Conservation (phyloP, 805 yeast species). For the Starmerella stigmatis region DNA sequence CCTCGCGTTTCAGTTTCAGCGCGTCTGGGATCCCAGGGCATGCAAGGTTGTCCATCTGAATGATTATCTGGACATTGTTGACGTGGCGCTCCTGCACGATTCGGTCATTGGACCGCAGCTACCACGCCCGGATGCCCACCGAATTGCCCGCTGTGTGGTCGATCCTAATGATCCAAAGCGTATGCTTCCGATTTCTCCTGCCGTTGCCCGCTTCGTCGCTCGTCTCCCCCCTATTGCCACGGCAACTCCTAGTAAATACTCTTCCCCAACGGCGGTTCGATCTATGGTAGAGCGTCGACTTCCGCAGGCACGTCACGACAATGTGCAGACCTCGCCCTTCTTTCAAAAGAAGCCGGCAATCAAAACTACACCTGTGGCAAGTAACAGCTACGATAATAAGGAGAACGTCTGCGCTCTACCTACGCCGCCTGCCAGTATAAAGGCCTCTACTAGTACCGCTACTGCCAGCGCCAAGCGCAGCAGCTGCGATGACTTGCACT, state of each 20-base stretch:
- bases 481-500: not conserved
- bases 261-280: conserved; percentile 4
- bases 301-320: not conserved
- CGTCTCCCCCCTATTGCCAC: conserved; percentile 3
- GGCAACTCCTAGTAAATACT: conserved; percentile 3
- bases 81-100: conserved; percentile 4
- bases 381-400: not conserved
- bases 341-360: not conserved
- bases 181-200: conserved; percentile 11
- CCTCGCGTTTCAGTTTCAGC: conserved; percentile 70
- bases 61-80: conserved; percentile 19
- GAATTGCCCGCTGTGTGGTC: conserved; percentile 15
- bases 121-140: conserved; percentile 15
- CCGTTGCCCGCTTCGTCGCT: conserved; percentile 10
- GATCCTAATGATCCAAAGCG: conserved; percentile 13
- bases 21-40: conserved; percentile 64
- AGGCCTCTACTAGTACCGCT: no score
- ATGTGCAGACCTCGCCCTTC: not conserved
- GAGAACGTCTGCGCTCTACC: not conserved
- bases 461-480: not conserved
- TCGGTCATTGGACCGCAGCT: conserved; percentile 10
- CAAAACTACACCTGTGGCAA: not conserved
- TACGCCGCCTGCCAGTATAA: not conserved
- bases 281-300: conserved; percentile 7
- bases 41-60: conserved; percentile 33